Evolutionary conservation across 225 moss, liverwort and hornwort species (phyloP), one percentile per base, ranked within the genome.

Genomic region (Climacium dendroides): DNA sequence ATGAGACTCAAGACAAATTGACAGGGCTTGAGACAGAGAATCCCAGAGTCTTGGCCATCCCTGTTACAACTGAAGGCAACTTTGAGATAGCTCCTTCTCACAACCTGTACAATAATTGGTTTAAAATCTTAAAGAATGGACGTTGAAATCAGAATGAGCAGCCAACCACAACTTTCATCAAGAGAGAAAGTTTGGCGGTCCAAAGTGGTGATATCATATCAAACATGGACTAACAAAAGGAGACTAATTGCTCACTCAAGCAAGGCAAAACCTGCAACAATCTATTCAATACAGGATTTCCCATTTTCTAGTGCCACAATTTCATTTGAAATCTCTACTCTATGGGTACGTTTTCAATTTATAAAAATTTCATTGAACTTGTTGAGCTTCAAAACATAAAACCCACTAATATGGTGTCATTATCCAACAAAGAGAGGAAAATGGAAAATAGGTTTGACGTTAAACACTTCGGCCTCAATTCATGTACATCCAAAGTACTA

Each of bases 21-120:
- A 70, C 52, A 85, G 91, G 85, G 88, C 66, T 81, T 62, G 88
- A 74, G 67, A 74, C 88, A 47, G 75, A 74, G 48, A 76, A 83
- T 39, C 91, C 91, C 79, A 80, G 48, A 34, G 90, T 48, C 69
- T 88, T 88, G 54, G 88, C 89, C 89, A 90, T 91, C 70, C 54
- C 66, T 80, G 45, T 54, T 61, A 55, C 61, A 84, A 25, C 61
- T 13, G 35, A 86, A 53, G 66, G 29, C 58, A n/a, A 53, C 57
- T 58, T 13, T 19, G 17, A 80, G 22, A 67, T 37, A 62, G 37
- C 47, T 84, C 35, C 74, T 72, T 23, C 59, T 47, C 61, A 13
- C 76, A 76, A 76, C 63, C 63, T 75, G 75, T 52, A 85, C n/a
- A 84, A 48, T 7, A 59, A 26, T 32, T 22, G 8, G 18, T 20